Evolutionary conservation across 371 early-diverging fungal species (phyloP).

Genomic region (Actinomucor elegans): DNA sequence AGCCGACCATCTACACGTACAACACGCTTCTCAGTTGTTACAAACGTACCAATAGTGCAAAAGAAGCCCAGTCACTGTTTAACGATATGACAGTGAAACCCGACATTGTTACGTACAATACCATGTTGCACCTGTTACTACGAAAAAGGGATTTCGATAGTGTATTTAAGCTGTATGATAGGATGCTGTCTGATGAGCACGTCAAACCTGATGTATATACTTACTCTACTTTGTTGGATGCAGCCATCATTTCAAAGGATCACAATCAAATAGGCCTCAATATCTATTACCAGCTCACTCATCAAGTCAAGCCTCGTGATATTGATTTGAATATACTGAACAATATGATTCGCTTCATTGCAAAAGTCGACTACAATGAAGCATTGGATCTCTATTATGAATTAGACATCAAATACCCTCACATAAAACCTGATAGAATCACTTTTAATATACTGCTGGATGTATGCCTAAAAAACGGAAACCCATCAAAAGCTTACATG

Average conservation of each 20-base stretch:
- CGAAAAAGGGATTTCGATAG: conserved; percentile 1
- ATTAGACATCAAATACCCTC: conserved; percentile 16
- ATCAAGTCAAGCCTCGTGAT: not conserved
- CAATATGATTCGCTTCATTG: conserved; percentile 28
- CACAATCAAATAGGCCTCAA: conserved; percentile 12
- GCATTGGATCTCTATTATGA: conserved; percentile 25
- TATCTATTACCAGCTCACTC: conserved; percentile 11
- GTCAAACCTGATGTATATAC: conserved; percentile 48
- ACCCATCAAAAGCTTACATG: conserved; percentile 30
- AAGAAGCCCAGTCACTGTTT: conserved; percentile 28
- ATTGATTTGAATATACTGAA: conserved; percentile 32
- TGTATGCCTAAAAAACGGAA: conserved; percentile 32
- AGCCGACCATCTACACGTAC: conserved; percentile 39
- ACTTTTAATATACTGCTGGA: conserved; percentile 49
- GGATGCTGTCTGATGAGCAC: conserved; percentile 26
- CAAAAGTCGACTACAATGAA: conserved; percentile 8
- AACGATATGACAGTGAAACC: conserved; percentile 43
- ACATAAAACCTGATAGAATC: conserved; percentile 24
- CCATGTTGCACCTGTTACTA: conserved; percentile 30
- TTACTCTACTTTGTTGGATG: conserved; percentile 45
- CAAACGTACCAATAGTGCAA: conserved; percentile 39
- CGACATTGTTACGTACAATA: conserved; percentile 51
- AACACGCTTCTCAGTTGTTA: conserved; percentile 54
- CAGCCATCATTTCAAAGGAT: conserved; percentile 25
- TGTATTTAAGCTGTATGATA: conserved; percentile 30